Conservation (phyloP, 2,329 filamentous ascomycete genomes). For the Aspergillus sp. region DNA sequence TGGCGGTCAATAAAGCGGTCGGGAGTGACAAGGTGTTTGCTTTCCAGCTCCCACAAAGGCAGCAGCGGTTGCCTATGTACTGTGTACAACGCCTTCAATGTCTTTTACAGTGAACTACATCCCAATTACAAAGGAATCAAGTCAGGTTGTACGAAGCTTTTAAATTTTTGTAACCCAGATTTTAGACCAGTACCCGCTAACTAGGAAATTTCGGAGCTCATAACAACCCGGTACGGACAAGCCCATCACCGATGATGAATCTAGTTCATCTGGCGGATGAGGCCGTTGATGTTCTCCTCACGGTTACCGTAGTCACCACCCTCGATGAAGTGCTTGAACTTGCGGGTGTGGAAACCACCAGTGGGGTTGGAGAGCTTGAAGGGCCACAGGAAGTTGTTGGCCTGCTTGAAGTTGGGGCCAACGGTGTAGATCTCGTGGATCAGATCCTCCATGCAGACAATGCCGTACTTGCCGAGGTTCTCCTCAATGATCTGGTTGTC, state of each 20-base stretch:
- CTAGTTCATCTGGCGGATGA: conserved; percentile 99
- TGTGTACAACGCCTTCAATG: too few relatives aligned
- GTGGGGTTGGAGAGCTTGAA: conserved; percentile 99
- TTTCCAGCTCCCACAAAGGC: too few relatives aligned
- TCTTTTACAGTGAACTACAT: neutral
- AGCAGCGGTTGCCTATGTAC: too few relatives aligned
- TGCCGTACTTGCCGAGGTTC: conserved; percentile 95
- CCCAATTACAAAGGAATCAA: neutral
- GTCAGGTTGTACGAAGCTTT: neutral
- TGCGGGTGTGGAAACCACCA: conserved; percentile 92
- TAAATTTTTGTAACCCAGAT: neutral
- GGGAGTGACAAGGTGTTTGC: too few relatives aligned
- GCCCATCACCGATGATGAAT: conserved; percentile 17
- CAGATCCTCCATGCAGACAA: conserved; percentile 98
- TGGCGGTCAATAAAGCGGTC: too few relatives aligned
- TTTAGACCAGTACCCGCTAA: conserved; percentile 15
- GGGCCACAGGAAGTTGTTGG: conserved; percentile 98
- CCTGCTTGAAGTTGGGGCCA: conserved; percentile 99
- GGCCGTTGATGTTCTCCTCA: conserved; percentile 94
- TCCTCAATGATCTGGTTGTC: conserved; percentile 98
- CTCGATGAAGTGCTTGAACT: conserved; percentile 99
- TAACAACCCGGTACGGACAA: conserved; percentile 37
- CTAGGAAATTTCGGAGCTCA: conserved; percentile 24
- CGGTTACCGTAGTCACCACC: conserved; percentile 98
- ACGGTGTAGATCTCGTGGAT: conserved; percentile 99